These are phyloP conservation scores for Dactylorhiza incarnata DNA, from an alignment of 106 monocot species.

Conservation along the genomic window DNA sequence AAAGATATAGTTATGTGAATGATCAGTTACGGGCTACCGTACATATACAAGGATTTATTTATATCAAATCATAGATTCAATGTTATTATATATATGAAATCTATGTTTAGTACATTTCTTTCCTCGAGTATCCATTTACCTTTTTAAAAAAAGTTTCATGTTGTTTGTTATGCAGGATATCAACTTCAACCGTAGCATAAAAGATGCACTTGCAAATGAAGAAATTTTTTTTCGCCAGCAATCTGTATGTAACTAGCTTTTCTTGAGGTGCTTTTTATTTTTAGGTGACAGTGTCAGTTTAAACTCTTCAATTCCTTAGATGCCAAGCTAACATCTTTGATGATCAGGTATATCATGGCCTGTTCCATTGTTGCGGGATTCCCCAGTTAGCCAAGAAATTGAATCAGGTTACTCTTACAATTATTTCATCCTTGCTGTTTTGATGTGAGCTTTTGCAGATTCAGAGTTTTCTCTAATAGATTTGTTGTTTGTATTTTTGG, in stretches of 20 bases:
- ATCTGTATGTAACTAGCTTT: slow-evolving; percentile 32
- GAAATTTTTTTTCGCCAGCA: slow-evolving; percentile 72
- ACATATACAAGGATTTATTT: not conserved
- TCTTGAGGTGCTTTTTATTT: not conserved
- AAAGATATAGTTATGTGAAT: not conserved
- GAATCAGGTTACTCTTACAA: slow-evolving; percentile 47
- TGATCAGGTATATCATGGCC: slow-evolving; percentile 69
- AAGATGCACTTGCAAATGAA: slow-evolving; percentile 80
- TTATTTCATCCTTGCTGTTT: too few relatives aligned
- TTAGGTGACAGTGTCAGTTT: not conserved
- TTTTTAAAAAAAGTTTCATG: not conserved
- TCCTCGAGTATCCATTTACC: not conserved
- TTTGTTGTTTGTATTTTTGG: too few relatives aligned
- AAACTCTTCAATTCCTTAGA: not conserved
- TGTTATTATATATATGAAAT: not conserved
- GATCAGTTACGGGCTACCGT: not conserved
- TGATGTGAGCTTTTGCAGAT: too few relatives aligned
- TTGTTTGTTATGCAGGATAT: slow-evolving; percentile 58
- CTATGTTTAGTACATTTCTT: not conserved
- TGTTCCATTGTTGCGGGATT: slow-evolving; percentile 83
- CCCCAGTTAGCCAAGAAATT: slow-evolving; percentile 92
- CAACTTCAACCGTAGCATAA: slow-evolving; percentile 57
- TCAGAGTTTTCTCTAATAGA: too few relatives aligned
- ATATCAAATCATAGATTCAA: not conserved
- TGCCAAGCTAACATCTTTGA: slow-evolving; percentile 1